Conservation (phyloP, 208 protist species). For the Leishmania lainsoni region DNA sequence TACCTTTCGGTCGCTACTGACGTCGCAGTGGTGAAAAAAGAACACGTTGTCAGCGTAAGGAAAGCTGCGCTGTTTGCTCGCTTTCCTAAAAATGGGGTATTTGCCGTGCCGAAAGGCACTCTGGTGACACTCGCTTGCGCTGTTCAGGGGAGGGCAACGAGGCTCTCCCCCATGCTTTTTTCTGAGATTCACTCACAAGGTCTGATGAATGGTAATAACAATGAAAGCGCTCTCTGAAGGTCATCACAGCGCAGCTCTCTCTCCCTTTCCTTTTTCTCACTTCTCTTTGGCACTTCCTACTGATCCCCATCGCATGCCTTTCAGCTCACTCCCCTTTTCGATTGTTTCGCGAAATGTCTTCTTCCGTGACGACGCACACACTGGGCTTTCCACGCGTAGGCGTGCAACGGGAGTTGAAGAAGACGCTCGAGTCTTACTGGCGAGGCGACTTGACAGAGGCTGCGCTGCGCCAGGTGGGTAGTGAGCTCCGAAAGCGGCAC, state of each 20-base stretch:
- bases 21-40: neutral
- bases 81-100: neutral
- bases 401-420: conserved; percentile 32
- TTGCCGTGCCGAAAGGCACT: too few relatives aligned
- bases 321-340: neutral
- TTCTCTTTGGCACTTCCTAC: neutral
- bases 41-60: neutral
- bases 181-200: neutral
- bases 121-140: neutral
- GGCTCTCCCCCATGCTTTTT: neutral
- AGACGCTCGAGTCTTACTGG: conserved; percentile 88
- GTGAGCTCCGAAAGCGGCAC: conserved; percentile 41
- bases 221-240: neutral
- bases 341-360: neutral
- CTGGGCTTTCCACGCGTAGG: conserved; percentile 89
- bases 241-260: neutral
- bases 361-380: conserved; percentile 44
- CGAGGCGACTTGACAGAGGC: conserved; percentile 49
- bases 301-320: neutral
- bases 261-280: neutral
- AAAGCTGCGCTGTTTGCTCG: neutral
- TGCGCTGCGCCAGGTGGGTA: conserved; percentile 45
- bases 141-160: neutral
- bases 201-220: neutral
- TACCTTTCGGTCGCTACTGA: neutral